Evolutionary conservation across 2,329 filamentous ascomycete species (phyloP).

Genomic region (Verticillium klebahnii): DNA sequence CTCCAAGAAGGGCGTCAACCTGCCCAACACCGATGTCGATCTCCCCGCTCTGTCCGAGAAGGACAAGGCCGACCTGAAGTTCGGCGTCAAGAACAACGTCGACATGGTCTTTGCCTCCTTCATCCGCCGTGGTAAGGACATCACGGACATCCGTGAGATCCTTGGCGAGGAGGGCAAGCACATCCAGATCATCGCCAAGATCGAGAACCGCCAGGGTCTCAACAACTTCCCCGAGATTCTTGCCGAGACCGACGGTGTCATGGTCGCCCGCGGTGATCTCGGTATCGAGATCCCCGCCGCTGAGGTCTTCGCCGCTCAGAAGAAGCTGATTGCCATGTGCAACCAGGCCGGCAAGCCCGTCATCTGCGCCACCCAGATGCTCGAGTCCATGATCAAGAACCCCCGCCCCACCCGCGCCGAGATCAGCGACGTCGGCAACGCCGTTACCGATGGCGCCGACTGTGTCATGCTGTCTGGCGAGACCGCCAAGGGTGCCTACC

Average conservation of each 20-base stretch:
- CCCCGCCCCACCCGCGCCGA: constrained; percentile 95
- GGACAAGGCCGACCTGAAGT: constrained; percentile 88
- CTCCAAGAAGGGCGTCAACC: constrained; percentile 98
- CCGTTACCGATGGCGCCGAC: constrained; percentile 94
- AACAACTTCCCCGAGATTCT: constrained; percentile 99
- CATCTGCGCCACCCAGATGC: constrained; percentile 99
- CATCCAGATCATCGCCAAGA: constrained; percentile 99
- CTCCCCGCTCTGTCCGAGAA: constrained; percentile 97
- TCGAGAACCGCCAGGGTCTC: constrained; percentile 98
- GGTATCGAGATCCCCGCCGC: constrained; percentile 98
- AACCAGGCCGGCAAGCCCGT: constrained; percentile 98
- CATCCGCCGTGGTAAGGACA: constrained; percentile 91
- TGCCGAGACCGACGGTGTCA: constrained; percentile 94
- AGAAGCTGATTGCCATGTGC: constrained; percentile 99
- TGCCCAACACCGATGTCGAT: constrained; percentile 97
- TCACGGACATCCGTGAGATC: constrained; percentile 85
- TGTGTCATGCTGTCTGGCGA: constrained; percentile 99
- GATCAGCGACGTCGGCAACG: constrained; percentile 97
- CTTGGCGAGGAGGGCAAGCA: constrained; percentile 88
- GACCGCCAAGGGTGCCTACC: constrained; percentile 97
- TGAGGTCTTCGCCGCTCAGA: constrained; percentile 98
- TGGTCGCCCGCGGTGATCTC: constrained; percentile 97
- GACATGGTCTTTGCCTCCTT: constrained; percentile 99
- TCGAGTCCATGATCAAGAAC: constrained; percentile 99
- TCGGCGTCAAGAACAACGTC: constrained; percentile 97